A percentile compares a stretch with the other conserved stretches of the same genome.
Evolutionary conservation across 2,329 filamentous ascomycete species (phyloP).

Genomic region (Botrytis sinoallii): DNA sequence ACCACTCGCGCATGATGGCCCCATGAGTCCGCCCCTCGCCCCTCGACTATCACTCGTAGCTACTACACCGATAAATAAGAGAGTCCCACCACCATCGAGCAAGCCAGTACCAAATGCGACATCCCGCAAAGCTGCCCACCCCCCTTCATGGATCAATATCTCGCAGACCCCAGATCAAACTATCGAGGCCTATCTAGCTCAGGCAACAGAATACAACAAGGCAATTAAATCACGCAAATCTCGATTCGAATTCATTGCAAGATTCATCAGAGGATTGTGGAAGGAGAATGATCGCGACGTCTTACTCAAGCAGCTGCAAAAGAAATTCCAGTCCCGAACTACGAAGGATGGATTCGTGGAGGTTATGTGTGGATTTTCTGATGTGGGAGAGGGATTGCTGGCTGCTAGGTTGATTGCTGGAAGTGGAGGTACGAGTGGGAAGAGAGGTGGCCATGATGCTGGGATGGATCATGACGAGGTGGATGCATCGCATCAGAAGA

Average conservation of each 20-base stretch:
- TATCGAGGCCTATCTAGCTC: background rate
- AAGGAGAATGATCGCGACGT: background rate
- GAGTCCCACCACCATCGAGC: background rate
- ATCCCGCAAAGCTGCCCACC: background rate
- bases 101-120: background rate
- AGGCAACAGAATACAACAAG: background rate
- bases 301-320: background rate
- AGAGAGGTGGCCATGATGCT: background rate
- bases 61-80: background rate
- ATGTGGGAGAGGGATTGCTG: slow-evolving; percentile 1
- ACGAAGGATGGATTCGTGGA: slow-evolving; percentile 11
- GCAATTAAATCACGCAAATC: background rate
- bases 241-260: slow-evolving; percentile 7
- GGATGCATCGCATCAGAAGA: background rate
- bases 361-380: slow-evolving; percentile 6
- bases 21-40: background rate
- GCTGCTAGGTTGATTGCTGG: background rate
- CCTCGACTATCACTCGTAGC: background rate
- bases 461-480: background rate
- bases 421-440: background rate
- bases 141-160: background rate
- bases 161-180: slow-evolving; percentile 4
- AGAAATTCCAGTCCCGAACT: background rate
- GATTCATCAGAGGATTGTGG: slow-evolving; percentile 2
- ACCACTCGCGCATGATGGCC: background rate